Evolutionary conservation across 768 basidiomycete genomes (phyloP), one percentile per base, ranked within the genome.

Genomic region (Gymnopilus junonius): DNA sequence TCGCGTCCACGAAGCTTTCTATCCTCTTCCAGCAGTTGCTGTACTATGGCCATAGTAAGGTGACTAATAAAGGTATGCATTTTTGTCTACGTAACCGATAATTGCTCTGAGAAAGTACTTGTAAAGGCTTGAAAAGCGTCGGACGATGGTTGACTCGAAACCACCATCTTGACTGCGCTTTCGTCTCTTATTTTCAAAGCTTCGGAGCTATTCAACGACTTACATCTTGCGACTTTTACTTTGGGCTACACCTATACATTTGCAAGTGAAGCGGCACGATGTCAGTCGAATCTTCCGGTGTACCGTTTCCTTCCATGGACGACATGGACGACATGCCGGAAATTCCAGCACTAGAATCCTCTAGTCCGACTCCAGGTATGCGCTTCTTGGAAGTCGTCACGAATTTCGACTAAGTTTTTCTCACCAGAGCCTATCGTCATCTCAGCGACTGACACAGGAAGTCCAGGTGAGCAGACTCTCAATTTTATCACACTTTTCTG

Each of bases 261-360:
- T n/a, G n/a, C 6, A 48, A 27, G 23, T 15, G 25, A 20, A 29
- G 12, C n/a, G 45, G 29, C 29, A 42, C 21, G 20, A 51, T 42
- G 40, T 61, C 59, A 37, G 58, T 3, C 29, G 59, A 61, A 42
- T 39, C 51, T 14, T 31, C 48, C 4, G 37, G 21, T 31, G 37
- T 63, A 51, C 62, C 62, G n/a, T 63, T 63, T 43, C 62, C 62
- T 4, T 63, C 62, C 31, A 58, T 58, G 50, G 62, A 58, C n/a
- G 62, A 63, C 31, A 58, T 58, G 50, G 62, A 58, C n/a, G 62
- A 63, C 40, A 50, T 58, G 40, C 56, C 62, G 17, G 62, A 63
- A 45, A 58, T 63, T 14, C 46, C 48, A 23, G 48, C 43, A 20
- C 27, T 43, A 29, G 55, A 55, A 15, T 57, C 59, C 3, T 54